Base-by-base conservation (phyloP, 257 asterid species). In the Euphrasia confusa region DNA sequence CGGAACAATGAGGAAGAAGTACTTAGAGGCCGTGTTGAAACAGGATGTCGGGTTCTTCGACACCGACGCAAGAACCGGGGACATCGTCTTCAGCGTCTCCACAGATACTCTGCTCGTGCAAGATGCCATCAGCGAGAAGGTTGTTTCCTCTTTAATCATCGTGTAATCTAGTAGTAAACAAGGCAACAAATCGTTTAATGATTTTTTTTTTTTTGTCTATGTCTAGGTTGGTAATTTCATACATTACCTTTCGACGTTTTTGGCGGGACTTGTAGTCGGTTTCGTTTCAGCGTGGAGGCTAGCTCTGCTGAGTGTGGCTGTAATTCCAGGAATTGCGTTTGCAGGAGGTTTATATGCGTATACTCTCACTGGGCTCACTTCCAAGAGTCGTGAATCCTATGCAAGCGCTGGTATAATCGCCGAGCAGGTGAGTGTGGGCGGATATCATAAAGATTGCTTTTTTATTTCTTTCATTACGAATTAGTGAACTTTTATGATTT, bases 121-220 rank as follows among this genome's bases (percentile, higher is more conserved):
- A 78, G 99, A 93, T 81, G 99, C 99, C 79, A 93, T 93, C 65
- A 93, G 99, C 68, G 99, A 93, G 82, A 93, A 90, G 96, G 97
- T 87, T 54, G 28, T 26, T 18, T 52, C 2, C 7, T 18, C 18
- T 4, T 44, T 44, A 1, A 9, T 40, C 1, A 40, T 74, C 72
- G 74, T 72, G 71, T 74, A 66, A 77, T 52, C 21, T 55, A 21
- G 59, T 24, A 2, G 3, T 26, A 17, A 54, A 7, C 26, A 14
- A 28, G 33, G 33, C 24, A 4, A 48, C n/a, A 24, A 17, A 14
- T 48, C 24, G 7, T 49, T 49, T 49, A 21, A 17, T 63, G n/a
- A 30, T 65, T 18, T 18, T 57, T 27, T 64, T 21, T 8, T 12
- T n/a, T n/a, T n/a, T n/a, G n/a, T n/a, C n/a, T n/a, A n/a, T n/a